Evolutionary conservation across 176 grass and related monocot genomes (phyloP), one percentile per base, ranked within the genome.

Genomic region (Paspalum vaginatum): DNA sequence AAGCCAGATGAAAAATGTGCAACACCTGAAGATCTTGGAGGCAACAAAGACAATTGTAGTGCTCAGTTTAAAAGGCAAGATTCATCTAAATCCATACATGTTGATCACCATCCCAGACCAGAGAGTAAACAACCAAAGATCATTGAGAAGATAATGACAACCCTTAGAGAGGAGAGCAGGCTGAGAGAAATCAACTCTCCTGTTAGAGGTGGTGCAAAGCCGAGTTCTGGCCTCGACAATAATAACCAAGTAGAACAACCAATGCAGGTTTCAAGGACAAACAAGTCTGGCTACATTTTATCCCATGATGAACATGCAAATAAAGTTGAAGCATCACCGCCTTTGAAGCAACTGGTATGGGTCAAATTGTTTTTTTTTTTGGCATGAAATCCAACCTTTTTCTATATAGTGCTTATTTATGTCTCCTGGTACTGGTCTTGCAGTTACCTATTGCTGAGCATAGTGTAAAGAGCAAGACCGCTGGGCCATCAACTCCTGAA

Each of bases 91-190:
- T 81, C 43, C 50, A 62, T 85, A 40, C 62, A 85, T 83, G 74
- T 75, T 85, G 67, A 86, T 82, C 84, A 87, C 13, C 89, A 85
- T 79, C 76, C 83, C 67, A 91, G 84, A 81, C 63, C 66, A 59
- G 89, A 91, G 81, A 79, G 21, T 79, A 94, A 92, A 57, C 85
- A 94, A 65, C 90, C 95, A 26, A 98, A 93, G 87, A 91, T 86
- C 76, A 81, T 89, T 66, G 91, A 95, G 80, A 87, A 89, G 76
- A 98, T 95, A 84, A 80, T 93, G 78, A 89, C 77, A 73, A 86
- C 86, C 45, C 87, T 95, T 62, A 93, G 84, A 91, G 92, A 93
- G 74, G 92, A 91, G 58, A 81, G 72, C 40, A 92, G 77, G 78
- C 67, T 83, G 65, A 93, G 92, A 89, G 81, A 93, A 87, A 88